These are phyloP conservation scores for Grigorovia jiainica DNA, from an alignment of 805 yeast genomes.

Conservation along the genomic window DNA sequence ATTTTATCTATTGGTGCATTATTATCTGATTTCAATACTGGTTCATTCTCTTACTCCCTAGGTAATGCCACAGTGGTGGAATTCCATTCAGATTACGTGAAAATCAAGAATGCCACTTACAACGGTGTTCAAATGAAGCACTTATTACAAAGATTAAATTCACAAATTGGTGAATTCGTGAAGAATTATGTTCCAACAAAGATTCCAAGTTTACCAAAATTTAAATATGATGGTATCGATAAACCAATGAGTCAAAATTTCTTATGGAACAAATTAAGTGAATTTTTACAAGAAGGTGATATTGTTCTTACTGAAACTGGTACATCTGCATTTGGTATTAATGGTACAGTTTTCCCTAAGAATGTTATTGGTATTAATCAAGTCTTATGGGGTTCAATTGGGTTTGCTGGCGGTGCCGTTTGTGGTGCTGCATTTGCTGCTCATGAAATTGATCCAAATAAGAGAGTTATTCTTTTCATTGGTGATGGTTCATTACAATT, in stretches of 20 bases:
- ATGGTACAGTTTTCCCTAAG: conserved; percentile 2
- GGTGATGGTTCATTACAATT: conserved; percentile 7
- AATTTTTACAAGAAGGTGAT: conserved; percentile 6
- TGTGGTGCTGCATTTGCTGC: conserved; percentile 5
- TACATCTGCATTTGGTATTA: conserved; percentile 5
- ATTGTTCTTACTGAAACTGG: conserved; percentile 5
- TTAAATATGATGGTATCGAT: not conserved
- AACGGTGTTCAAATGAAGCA: conserved; percentile 4
- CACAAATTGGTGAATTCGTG: not conserved
- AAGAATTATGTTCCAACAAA: conserved; percentile 1
- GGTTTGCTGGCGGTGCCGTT: conserved; percentile 6
- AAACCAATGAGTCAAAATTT: conserved; percentile 4
- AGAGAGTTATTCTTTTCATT: conserved; percentile 4
- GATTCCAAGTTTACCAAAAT: conserved; percentile 1
- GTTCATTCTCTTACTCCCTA: conserved; percentile 4
- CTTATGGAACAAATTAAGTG: conserved; percentile 3
- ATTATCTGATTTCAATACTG: conserved; percentile 5
- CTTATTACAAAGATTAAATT: conserved; percentile 1
- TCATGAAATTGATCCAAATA: conserved; percentile 5
- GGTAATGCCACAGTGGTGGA: conserved; percentile 2
- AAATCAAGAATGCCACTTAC: conserved; percentile 2
- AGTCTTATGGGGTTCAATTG: conserved; percentile 6
- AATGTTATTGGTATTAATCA: conserved; percentile 4
- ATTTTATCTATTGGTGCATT: conserved; percentile 5
- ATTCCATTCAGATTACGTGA: conserved; percentile 5